Conservation (phyloP, 108 stramenopile species). For the Chaetoceros tenuissimus region DNA sequence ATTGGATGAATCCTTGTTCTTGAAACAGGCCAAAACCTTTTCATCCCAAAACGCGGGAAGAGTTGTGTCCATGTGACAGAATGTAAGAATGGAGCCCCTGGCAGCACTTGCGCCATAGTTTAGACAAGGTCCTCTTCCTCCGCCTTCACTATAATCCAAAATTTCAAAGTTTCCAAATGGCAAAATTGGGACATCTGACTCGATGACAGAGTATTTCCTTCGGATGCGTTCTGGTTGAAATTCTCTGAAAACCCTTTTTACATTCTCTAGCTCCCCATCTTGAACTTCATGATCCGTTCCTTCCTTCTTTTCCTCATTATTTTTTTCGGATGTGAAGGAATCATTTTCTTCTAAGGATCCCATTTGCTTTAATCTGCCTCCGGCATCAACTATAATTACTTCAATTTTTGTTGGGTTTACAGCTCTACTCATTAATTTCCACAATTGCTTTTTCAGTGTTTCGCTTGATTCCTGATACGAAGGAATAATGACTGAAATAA, state of each 20-base stretch:
- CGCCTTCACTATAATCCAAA: slow-evolving; percentile 30
- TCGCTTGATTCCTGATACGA: not conserved
- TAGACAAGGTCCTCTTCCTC: slow-evolving; percentile 72
- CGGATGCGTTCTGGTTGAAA: not conserved
- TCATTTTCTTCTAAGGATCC: too few species aligned
- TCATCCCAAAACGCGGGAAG: slow-evolving; percentile 50
- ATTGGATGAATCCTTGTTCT: slow-evolving; percentile 11
- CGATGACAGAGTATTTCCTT: not conserved
- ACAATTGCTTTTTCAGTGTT: slow-evolving; percentile 6
- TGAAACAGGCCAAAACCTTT: slow-evolving; percentile 19
- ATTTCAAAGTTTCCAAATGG: slow-evolving; percentile 28
- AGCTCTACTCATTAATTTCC: slow-evolving; percentile 13
- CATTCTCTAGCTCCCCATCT: too few species aligned
- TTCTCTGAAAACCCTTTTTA: too few species aligned
- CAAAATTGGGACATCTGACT: not conserved
- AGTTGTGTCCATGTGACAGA: slow-evolving; percentile 72
- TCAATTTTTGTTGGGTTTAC: slow-evolving; percentile 23
- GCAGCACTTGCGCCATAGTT: slow-evolving; percentile 65
- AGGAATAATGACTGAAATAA: not conserved
- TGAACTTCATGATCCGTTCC: too few species aligned
- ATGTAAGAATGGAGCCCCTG: slow-evolving; percentile 48
- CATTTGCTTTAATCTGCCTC: too few species aligned
- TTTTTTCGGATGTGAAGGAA: too few species aligned
- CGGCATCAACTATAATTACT: slow-evolving; percentile 47
- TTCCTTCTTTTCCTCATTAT: too few species aligned